Evolutionary conservation across 2,329 filamentous ascomycete genomes (phyloP).

Genomic region (Exutisphaerella laricina): DNA sequence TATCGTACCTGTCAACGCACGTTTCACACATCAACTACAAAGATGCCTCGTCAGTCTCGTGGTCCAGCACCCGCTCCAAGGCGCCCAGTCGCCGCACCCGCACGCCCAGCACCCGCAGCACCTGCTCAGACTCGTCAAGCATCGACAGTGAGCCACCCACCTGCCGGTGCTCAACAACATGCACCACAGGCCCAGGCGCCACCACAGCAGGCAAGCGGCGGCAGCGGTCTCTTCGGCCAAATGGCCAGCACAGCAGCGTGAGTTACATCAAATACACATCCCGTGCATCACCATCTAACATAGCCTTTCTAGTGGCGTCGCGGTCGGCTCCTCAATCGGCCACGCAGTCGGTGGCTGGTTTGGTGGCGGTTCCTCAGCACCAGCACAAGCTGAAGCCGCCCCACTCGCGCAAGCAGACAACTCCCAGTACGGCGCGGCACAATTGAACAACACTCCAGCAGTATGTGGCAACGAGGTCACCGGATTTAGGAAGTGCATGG

Average conservation of each 20-base stretch:
- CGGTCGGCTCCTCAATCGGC: conserved; percentile 90
- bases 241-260: conserved; percentile 98
- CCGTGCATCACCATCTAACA: conserved; percentile 22
- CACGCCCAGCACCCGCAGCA: conserved; percentile 56
- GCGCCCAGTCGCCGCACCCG: conserved; percentile 40
- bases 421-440: conserved; percentile 8
- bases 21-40: no score
- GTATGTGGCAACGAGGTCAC: conserved; percentile 70
- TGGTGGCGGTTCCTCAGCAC: conserved; percentile 52
- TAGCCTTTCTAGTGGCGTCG: conserved; percentile 69
- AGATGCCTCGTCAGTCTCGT: conserved; percentile 47
- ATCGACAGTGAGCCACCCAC: conserved; percentile 44
- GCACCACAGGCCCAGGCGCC: conserved; percentile 38
- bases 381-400: conserved; percentile 42
- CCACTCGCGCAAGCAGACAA: conserved; percentile 33
- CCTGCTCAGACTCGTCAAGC: conserved; percentile 53
- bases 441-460: conserved; percentile 32
- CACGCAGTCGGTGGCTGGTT: conserved; percentile 91
- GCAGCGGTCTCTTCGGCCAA: conserved; percentile 86
- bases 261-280: conserved; percentile 41
- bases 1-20: no score
- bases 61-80: conserved; percentile 41
- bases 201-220: conserved; percentile 47
- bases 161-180: conserved; percentile 47
- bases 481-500: conserved; percentile 92